These are phyloP conservation scores for Fallopia convolvulus DNA, from an alignment of 148 eudicot species.

Conservation along the genomic window DNA sequence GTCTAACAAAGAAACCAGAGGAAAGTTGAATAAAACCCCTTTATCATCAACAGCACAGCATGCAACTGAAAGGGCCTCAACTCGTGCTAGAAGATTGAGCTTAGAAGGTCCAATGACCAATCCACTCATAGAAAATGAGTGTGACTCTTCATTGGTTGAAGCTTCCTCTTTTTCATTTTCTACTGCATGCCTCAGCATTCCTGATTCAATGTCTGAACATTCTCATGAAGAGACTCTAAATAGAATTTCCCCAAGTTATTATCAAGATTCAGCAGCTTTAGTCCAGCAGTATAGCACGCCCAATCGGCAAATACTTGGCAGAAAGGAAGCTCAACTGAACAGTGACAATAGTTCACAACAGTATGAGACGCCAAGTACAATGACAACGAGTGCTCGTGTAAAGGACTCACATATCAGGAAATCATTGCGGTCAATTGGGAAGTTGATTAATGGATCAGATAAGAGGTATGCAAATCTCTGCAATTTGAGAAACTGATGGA, in stretches of 20 bases:
- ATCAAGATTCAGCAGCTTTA: slow-evolving; percentile 15
- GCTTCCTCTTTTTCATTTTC: background rate
- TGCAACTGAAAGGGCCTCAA: slow-evolving; percentile 10
- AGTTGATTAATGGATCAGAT: slow-evolving; percentile 76
- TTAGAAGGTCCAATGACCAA: slow-evolving; percentile 43
- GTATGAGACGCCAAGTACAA: slow-evolving; percentile 25
- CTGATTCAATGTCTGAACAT: background rate
- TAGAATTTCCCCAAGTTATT: background rate
- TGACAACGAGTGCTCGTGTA: slow-evolving; percentile 28
- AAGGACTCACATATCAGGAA: slow-evolving; percentile 76
- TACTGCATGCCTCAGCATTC: slow-evolving; percentile 4
- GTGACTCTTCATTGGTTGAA: background rate
- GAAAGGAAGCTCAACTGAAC: slow-evolving; percentile 18
- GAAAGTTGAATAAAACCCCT: slow-evolving; percentile 32
- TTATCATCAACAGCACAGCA: slow-evolving; percentile 11
- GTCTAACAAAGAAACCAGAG: slow-evolving; percentile 15
- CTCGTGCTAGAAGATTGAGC: slow-evolving; percentile 57
- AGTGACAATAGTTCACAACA: slow-evolving; percentile 15
- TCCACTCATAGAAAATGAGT: slow-evolving; percentile 10
- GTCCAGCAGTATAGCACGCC: slow-evolving; percentile 42
- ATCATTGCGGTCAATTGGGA: slow-evolving; percentile 78
- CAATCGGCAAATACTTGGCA: slow-evolving; percentile 23
- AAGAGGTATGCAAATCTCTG: slow-evolving; percentile 39
- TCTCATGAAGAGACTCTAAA: slow-evolving; percentile 6
- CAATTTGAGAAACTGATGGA: background rate